Percentiles rank a stretch among this genome's conserved stretches.
Evolutionary conservation across 2,329 filamentous ascomycete species (phyloP).

Genomic region (Xylariomycetidae sp.): DNA sequence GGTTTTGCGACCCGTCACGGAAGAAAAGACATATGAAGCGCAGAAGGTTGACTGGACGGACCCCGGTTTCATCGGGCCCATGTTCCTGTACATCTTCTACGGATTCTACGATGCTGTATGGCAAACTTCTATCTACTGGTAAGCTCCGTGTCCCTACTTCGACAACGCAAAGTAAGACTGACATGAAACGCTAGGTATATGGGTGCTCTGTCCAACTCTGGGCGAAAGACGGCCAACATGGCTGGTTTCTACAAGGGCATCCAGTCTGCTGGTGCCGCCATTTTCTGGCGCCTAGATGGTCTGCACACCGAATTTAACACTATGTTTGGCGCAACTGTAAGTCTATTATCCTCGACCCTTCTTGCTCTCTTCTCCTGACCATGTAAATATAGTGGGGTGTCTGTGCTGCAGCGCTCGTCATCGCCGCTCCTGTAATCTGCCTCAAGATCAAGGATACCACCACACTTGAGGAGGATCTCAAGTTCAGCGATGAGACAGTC

Average conservation of each 20-base stretch:
- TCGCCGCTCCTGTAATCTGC: conserved; percentile 76
- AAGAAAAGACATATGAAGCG: conserved; percentile 6
- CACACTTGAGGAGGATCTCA: conserved; percentile 74
- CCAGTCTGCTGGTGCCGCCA: conserved; percentile 79
- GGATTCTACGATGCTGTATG: conserved; percentile 66
- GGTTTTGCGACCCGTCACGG: conserved; percentile 34
- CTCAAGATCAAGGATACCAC: conserved; percentile 78
- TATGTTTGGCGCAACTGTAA: conserved; percentile 59
- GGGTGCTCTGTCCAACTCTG: conserved; percentile 88
- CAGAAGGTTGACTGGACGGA: conserved; percentile 50
- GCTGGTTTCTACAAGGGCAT: conserved; percentile 85
- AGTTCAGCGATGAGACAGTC: conserved; percentile 78
- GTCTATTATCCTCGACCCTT: conserved; percentile 10
- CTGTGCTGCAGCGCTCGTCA: conserved; percentile 65
- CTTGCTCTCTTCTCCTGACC: conserved; percentile 2
- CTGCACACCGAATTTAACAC: conserved; percentile 59
- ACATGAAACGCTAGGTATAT: too few relatives aligned
- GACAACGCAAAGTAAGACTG: too few relatives aligned
- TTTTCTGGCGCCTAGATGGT: conserved; percentile 68
- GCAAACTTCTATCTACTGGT: conserved; percentile 92
- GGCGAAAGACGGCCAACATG: conserved; percentile 86
- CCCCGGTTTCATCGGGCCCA: conserved; percentile 60
- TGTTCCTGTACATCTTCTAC: conserved; percentile 63
- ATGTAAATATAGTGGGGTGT: conserved; percentile 62
- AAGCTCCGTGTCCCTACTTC: too few relatives aligned